phyloP scores from a whole-genome alignment of 2,329 filamentous ascomycete genomes.

The Neopestalotiopsis sp. region DNA sequence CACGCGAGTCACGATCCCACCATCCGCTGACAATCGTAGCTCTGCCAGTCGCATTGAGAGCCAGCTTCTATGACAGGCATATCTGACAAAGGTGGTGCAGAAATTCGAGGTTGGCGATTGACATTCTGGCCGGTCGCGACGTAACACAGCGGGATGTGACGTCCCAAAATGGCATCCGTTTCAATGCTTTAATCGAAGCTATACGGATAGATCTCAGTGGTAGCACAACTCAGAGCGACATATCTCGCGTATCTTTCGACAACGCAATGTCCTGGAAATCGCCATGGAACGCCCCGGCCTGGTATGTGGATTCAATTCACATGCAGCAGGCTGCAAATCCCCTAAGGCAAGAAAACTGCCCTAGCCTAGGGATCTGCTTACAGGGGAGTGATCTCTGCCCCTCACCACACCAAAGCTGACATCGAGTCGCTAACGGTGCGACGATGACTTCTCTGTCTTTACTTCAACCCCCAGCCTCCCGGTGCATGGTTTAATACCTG shows the following conservation, averaged over 20 bases:
- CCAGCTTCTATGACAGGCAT: background rate
- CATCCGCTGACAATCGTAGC: background rate
- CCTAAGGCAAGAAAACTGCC: constrained; percentile 30
- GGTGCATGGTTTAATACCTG: background rate
- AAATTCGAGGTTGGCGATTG: background rate
- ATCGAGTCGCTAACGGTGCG: background rate
- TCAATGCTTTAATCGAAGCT: background rate
- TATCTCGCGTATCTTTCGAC: constrained; percentile 1
- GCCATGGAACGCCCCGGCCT: background rate
- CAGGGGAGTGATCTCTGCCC: constrained; percentile 12
- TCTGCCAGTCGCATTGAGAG: background rate
- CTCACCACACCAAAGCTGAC: constrained; percentile 4
- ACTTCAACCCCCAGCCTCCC: background rate
- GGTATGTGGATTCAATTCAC: constrained; percentile 21
- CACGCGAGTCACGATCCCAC: background rate
- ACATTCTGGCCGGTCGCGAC: background rate
- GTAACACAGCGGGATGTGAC: background rate
- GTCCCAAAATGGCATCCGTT: background rate
- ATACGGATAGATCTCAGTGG: background rate
- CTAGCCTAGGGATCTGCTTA: constrained; percentile 21
- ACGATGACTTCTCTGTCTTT: background rate
- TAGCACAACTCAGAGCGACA: background rate
- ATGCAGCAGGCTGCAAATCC: constrained; percentile 28
- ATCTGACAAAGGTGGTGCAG: background rate
- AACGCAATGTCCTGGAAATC: background rate